Base-by-base conservation (phyloP, 148 eudicot species). In the Rhododendron ovatum region DNA sequence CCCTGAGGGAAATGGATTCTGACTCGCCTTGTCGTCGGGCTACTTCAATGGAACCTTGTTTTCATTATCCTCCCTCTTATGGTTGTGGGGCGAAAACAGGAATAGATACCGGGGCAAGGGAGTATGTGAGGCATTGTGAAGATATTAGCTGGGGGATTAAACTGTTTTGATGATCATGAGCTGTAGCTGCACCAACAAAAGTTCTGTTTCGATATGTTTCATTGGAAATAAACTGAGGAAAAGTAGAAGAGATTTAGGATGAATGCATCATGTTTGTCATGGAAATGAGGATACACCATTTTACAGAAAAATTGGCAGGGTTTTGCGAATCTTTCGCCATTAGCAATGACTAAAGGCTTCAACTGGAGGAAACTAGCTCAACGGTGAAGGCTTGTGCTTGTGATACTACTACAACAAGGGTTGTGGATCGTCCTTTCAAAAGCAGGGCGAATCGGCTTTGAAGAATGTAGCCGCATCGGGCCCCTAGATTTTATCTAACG, bases 101-200 rank as follows among this genome's bases (percentile, higher is more conserved):
- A 6, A 89, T 55, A 1, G 98, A 95, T 82, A 91, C 96, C 0
- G 98, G 95, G 75, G 85, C 82, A 11, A 85, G 91, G 39, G 96
- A 95, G 41, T 96, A 93, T 89, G 95, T 97, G 33, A 89, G 89
- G 90, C 98, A 93, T 85, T 97, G 99, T 87, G 99, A 94, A 91
- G 99, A 97, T 82, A 93, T 91, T 84, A 93, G 90, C 71, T 95
- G 98, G 98, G 99, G 99, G n/a, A 91, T 97, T 47, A 97, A 97
- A 93, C 90, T 97, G 83, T 91, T 96, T 41, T 83, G 92, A 51
- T 28, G 83, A 53, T 50, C 80, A 78, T 81, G 86, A 85, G 15
- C 35, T 28, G 28, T 85, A 78, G 75, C 81, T 78, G 74, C 50
- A 59, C 9, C 82, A 30, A 51, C 4, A 12, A 57, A 57, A 57